Evolutionary conservation across 768 basidiomycete species (phyloP).

Genomic region (Calvatia gigantea): DNA sequence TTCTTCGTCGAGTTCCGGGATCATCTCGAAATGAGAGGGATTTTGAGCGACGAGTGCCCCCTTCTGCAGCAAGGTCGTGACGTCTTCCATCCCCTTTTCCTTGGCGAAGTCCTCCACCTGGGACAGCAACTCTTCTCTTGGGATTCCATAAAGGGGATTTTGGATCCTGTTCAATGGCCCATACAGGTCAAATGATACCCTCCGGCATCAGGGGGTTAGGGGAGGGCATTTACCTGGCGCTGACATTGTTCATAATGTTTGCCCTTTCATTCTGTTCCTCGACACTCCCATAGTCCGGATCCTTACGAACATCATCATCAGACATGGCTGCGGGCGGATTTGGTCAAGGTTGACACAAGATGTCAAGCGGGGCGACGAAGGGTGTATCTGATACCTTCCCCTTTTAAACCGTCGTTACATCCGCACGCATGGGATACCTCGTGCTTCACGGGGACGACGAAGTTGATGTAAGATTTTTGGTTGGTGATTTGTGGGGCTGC

Average conservation of each 20-base stretch:
- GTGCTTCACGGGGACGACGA: slow-evolving; percentile 1
- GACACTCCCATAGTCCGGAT: not conserved
- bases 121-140: slow-evolving; percentile 52
- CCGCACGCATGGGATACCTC: not conserved
- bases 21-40: slow-evolving; percentile 39
- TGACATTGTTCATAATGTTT: slow-evolving; percentile 16
- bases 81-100: slow-evolving; percentile 38
- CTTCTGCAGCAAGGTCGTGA: slow-evolving; percentile 46
- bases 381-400: not conserved
- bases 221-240: slow-evolving; percentile 13
- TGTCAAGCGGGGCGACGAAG: not conserved
- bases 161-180: slow-evolving; percentile 25
- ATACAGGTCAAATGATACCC: not conserved
- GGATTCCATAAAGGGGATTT: slow-evolving; percentile 44
- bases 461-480: not conserved
- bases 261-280: slow-evolving; percentile 2
- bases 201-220: not conserved
- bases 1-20: slow-evolving; percentile 27
- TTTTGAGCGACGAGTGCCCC: slow-evolving; percentile 73
- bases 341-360: not conserved
- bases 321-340: not conserved
- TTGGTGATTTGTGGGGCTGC: not conserved
- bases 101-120: slow-evolving; percentile 60
- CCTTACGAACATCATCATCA: slow-evolving; percentile 4
- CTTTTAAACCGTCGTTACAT: slow-evolving; percentile 2